Evolutionary conservation across 306 rosid species (phyloP).

Genomic region (Nissolia schottii): DNA sequence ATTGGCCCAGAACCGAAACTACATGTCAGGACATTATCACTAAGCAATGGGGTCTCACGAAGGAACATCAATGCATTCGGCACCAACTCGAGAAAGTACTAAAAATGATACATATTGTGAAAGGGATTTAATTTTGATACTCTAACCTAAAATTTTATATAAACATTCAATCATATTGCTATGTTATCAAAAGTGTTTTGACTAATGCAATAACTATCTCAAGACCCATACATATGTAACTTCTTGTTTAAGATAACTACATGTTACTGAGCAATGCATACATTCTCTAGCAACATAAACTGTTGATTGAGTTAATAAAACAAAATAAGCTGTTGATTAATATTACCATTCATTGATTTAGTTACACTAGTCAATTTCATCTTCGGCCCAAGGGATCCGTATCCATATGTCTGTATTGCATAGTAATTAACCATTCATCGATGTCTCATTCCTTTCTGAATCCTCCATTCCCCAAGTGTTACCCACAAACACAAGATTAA

Average conservation of each 20-base stretch:
- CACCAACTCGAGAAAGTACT: constrained; percentile 1
- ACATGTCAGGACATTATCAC: not conserved
- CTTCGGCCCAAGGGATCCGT: not conserved
- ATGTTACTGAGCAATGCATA: not conserved
- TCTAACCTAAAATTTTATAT: too few species aligned
- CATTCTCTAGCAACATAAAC: not conserved
- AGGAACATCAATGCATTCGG: constrained; percentile 30
- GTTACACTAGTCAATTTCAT: not conserved
- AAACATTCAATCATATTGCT: too few species aligned
- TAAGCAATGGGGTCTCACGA: constrained; percentile 13
- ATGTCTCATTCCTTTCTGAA: not conserved
- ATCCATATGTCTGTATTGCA: not conserved
- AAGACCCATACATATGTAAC: too few species aligned
- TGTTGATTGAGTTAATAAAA: too few species aligned
- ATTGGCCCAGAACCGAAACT: not conserved
- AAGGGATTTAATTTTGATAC: too few species aligned
- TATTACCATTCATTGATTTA: not conserved
- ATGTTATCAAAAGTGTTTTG: too few species aligned
- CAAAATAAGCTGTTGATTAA: too few species aligned
- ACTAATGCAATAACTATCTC: too few species aligned
- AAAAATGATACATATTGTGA: not conserved
- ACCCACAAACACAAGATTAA: not conserved
- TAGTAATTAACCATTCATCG: not conserved
- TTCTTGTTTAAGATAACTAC: too few species aligned
- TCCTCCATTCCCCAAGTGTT: not conserved